Base-by-base conservation (phyloP, 306 rosid genomes). In the Crotalaria pallida region DNA sequence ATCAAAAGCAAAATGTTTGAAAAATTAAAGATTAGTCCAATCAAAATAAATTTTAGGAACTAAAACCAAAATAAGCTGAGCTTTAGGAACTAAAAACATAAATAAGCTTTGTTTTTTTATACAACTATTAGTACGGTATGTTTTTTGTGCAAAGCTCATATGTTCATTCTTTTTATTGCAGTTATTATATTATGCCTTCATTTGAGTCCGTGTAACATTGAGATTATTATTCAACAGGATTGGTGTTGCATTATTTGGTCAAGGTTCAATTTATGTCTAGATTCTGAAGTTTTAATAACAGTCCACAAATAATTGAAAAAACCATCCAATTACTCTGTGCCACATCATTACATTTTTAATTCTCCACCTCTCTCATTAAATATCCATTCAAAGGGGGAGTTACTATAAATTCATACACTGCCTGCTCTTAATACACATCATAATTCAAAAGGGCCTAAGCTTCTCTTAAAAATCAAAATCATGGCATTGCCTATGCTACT, bases 401-500 rank as follows among this genome's bases (percentile, higher is more conserved):
- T 36, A 55, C 64, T n/a, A n/a, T n/a, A 58, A 27, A 29, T 8
- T n/a, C 64, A 6, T 1, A 58, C 1, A 58, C 15, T 24, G 21
- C 10, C 62, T 56, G 62, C 8, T 27, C 62, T 56, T 21, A 38
- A 8, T 1, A 45, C 34, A 11, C 23, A 31, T 13, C 24, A 23
- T 12, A 21, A 16, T 68, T 40, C 29, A 17, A 71, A 69, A 60
- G 23, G 3, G 52, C 16, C 21, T 68, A 24, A 19, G 16, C 31
- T 38, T 36, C 40, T 48, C 41, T n/a, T 36, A 57, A 41, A 26
- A 57, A 51, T 67, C n/a, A 18, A 52, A 26, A 29, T 6, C 64
- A 73, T 27, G 50, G 40, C 47, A 12, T 40, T 67, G 65, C 1
- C 27, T 53, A 21, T 76, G 47, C 51, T 66, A 52, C 69, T 64